A percentile compares a stretch with the other conserved stretches of the same genome.
These are phyloP conservation scores for Paecilomyces variotii DNA, from an alignment of 2,329 filamentous ascomycete species.

Conservation along the genomic window DNA sequence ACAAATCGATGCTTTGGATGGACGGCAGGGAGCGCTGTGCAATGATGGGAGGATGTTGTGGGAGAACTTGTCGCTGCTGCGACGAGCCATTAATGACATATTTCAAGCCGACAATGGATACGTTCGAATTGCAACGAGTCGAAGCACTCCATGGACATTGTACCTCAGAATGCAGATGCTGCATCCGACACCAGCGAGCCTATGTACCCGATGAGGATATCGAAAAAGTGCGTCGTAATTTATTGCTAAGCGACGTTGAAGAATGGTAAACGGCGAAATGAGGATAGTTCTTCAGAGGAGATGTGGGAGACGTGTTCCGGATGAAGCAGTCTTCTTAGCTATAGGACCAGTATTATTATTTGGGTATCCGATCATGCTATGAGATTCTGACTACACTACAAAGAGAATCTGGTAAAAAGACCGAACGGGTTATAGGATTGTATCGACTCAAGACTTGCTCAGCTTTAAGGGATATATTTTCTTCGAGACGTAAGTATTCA, in stretches of 20 bases:
- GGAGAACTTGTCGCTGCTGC: background rate
- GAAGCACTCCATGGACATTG: background rate
- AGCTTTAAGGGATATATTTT: background rate
- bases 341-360: no score
- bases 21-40: background rate
- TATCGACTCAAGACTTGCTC: background rate
- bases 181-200: background rate
- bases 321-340: no score
- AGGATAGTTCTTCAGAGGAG: no score
- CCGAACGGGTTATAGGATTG: background rate
- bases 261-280: no score
- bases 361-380: no score
- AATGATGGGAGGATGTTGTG: background rate
- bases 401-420: no score
- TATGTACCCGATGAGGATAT: background rate
- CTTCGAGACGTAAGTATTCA: background rate
- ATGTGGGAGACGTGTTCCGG: no score
- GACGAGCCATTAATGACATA: background rate
- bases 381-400: background rate
- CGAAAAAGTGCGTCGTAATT: background rate
- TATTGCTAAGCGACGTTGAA: background rate
- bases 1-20: background rate
- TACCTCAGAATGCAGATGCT: background rate
- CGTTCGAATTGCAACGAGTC: background rate
- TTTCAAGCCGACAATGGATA: background rate